Percentiles rank a stretch among this genome's conserved stretches.
phyloP scores from a whole-genome alignment of 73 alveolate genomes.

The Symbiodinium natans region DNA sequence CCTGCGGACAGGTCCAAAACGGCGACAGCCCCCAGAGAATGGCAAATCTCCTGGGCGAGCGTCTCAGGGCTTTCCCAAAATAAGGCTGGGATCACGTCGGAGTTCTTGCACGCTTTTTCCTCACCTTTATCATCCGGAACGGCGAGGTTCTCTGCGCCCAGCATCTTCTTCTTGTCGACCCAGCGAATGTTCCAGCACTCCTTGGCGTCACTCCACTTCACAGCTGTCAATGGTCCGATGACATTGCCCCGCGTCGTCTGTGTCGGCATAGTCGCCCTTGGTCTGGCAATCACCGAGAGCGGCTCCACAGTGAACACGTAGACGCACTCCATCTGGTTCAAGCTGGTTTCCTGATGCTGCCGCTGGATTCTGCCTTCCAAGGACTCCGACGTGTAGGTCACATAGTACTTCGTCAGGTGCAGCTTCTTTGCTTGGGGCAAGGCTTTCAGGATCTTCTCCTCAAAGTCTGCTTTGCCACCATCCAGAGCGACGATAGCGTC shows the following conservation, averaged over 20 bases:
- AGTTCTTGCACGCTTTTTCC: neutral
- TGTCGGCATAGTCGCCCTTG: neutral
- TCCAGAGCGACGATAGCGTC: conserved; percentile 8
- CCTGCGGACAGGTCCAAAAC: conserved; percentile 23
- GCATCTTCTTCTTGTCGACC: neutral
- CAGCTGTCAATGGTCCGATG: neutral
- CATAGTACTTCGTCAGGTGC: neutral
- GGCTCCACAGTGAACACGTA: too few relatives aligned
- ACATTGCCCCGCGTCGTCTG: neutral
- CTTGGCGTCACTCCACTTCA: neutral
- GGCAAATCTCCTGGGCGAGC: neutral
- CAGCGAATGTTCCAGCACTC: neutral
- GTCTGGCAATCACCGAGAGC: too few relatives aligned
- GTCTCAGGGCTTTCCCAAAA: neutral
- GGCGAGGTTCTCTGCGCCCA: neutral
- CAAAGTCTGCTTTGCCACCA: neutral
- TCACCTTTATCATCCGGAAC: neutral
- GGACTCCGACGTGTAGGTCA: conserved; percentile 12
- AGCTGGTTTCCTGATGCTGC: too few relatives aligned
- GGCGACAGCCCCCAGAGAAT: neutral
- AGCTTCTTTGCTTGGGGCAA: neutral
- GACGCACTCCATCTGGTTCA: too few relatives aligned
- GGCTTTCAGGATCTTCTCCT: neutral
- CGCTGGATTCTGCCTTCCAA: neutral
- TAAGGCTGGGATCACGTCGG: neutral